Percentiles rank a stretch among this genome's conserved stretches.
These are phyloP conservation scores for Hymenoscyphus scutula DNA, from an alignment of 2,329 filamentous ascomycete species.

Conservation along the genomic window DNA sequence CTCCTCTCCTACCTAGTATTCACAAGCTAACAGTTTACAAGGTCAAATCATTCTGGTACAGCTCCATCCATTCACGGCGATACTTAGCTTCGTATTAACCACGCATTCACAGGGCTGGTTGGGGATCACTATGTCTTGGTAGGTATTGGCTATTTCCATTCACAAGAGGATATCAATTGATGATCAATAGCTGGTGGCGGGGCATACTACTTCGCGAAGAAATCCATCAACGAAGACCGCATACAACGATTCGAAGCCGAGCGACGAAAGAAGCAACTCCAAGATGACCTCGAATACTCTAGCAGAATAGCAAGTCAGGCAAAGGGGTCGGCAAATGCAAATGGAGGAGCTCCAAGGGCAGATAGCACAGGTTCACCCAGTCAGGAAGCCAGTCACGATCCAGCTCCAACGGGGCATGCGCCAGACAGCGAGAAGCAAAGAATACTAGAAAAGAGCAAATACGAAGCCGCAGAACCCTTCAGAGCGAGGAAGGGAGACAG, in stretches of 20 bases:
- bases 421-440: conserved; percentile 67
- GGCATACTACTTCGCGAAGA: conserved; percentile 95
- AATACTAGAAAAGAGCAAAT: conserved; percentile 79
- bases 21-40: conserved; percentile 36
- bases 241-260: conserved; percentile 64
- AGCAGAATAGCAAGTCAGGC: conserved; percentile 27
- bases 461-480: conserved; percentile 76
- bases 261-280: conserved; percentile 57
- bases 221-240: conserved; percentile 88
- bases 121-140: conserved; percentile 86
- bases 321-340: conserved; percentile 29
- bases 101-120: conserved; percentile 67
- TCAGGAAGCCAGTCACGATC: conserved; percentile 69
- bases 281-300: conserved; percentile 53
- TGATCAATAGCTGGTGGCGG: conserved; percentile 69
- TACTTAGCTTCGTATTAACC: conserved; percentile 23
- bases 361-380: conserved; percentile 62
- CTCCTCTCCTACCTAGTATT: conserved; percentile 1
- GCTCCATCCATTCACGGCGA: conserved; percentile 19
- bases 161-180: conserved; percentile 17
- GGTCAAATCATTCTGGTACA: conserved; percentile 67
- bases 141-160: conserved; percentile 36
- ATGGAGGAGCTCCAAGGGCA: conserved; percentile 54
- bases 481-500: conserved; percentile 80
- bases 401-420: conserved; percentile 81